Evolutionary conservation across 2,329 filamentous ascomycete genomes (phyloP).

Genomic region (Balansia obtecta): DNA sequence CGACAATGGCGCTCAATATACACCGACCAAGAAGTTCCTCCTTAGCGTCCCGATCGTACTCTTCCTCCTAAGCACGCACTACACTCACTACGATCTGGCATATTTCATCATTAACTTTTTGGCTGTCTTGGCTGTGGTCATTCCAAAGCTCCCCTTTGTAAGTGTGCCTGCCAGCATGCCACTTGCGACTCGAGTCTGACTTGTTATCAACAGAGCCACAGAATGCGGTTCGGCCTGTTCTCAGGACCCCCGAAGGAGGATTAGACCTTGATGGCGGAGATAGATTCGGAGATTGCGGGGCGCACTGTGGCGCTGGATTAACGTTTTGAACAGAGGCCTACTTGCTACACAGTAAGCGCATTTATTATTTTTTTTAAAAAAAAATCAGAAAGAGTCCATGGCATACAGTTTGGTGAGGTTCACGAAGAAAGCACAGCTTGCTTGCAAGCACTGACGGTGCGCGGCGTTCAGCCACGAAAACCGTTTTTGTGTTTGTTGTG

Average conservation of each 20-base stretch:
- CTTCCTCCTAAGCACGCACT: conserved; percentile 95
- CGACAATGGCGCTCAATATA: conserved; percentile 97
- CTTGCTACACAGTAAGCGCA: neutral
- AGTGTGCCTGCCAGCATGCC: conserved; percentile 25
- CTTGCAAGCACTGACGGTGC: conserved; percentile 24
- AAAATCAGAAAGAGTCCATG: conserved; percentile 5
- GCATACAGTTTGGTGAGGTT: conserved; percentile 1
- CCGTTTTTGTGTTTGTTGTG: conserved; percentile 13
- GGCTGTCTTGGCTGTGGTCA: conserved; percentile 82
- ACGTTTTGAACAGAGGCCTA: neutral
- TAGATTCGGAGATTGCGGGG: conserved; percentile 4
- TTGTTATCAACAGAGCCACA: conserved; percentile 48
- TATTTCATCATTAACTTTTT: conserved; percentile 98
- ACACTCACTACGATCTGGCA: conserved; percentile 93
- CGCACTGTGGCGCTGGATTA: conserved; percentile 2
- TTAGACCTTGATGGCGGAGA: conserved; percentile 5
- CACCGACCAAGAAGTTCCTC: conserved; percentile 95
- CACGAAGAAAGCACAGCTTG: conserved; percentile 13
- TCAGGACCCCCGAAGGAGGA: conserved; percentile 54
- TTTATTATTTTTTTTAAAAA: neutral
- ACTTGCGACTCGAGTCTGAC: conserved; percentile 11
- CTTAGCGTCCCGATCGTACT: conserved; percentile 87
- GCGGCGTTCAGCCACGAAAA: conserved; percentile 14
- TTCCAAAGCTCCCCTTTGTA: conserved; percentile 93
- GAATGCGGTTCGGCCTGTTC: conserved; percentile 65